Evolutionary conservation across 2,329 filamentous ascomycete genomes (phyloP).

Genomic region (Xylariaceae sp.): DNA sequence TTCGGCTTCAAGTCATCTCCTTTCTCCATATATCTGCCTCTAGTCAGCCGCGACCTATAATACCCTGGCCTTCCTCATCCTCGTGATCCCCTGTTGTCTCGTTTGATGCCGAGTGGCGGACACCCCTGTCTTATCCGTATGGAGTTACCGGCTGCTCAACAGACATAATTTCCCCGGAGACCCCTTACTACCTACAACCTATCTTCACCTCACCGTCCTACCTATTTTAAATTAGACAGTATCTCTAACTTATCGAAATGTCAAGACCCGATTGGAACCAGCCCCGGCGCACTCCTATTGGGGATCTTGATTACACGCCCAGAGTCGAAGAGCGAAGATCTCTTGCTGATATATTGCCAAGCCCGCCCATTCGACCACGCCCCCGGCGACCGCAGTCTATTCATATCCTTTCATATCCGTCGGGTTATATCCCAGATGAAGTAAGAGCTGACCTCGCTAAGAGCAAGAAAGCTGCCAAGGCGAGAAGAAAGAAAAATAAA

Average conservation of each 20-base stretch:
- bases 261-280: conserved; percentile 23
- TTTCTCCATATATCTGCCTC: conserved; percentile 3
- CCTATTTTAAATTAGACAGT: neutral
- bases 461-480: conserved; percentile 27
- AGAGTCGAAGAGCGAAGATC: conserved; percentile 25
- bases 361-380: conserved; percentile 46
- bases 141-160: neutral
- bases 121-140: conserved; percentile 1
- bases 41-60: conserved; percentile 13
- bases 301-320: conserved; percentile 32
- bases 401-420: conserved; percentile 46
- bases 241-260: conserved; percentile 32
- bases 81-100: neutral
- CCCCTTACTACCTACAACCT: conserved; percentile 8
- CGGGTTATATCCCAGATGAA: conserved; percentile 43
- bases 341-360: conserved; percentile 31
- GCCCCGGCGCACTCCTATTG: conserved; percentile 24
- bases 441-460: conserved; percentile 34
- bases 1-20: neutral
- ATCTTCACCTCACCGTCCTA: neutral
- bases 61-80: conserved; percentile 2
- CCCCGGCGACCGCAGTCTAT: conserved; percentile 50
- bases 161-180: conserved; percentile 9
- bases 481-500: conserved; percentile 22
- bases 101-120: neutral